A percentile compares a stretch with the other conserved stretches of the same genome.
Evolutionary conservation across 495 filamentous ascomycete species (phyloP).

Genomic region (Aspergillus panamensis): DNA sequence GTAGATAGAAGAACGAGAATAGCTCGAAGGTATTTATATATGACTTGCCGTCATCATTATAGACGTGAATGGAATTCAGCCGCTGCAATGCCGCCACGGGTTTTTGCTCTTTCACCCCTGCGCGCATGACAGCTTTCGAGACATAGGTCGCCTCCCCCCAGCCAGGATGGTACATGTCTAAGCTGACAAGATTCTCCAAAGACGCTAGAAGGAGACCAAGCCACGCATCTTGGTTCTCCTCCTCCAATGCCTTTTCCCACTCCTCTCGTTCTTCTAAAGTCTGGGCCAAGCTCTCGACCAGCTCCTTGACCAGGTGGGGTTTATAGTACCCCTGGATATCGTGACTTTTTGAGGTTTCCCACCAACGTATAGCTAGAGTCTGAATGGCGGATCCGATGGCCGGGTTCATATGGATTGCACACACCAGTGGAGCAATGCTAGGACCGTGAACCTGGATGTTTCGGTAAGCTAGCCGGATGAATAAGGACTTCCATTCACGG

Average conservation of each 20-base stretch:
- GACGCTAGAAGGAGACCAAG: conserved; percentile 12
- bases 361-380: background rate
- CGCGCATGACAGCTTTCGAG: background rate
- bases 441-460: background rate
- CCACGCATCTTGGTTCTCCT: conserved; percentile 7
- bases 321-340: background rate
- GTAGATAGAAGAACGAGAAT: conserved; percentile 18
- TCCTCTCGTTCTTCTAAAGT: conserved; percentile 1
- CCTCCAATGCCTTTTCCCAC: conserved; percentile 6
- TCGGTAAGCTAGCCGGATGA: background rate
- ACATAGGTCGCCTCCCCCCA: background rate
- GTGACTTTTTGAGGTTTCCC: background rate
- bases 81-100: conserved; percentile 4
- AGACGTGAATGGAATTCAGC: conserved; percentile 6
- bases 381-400: background rate
- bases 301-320: background rate
- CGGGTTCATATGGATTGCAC: conserved; percentile 1
- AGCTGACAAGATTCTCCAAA: conserved; percentile 2
- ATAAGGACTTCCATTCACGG: conserved; percentile 1
- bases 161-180: background rate
- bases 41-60: background rate
- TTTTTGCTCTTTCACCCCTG: background rate
- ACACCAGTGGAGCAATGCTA: background rate
- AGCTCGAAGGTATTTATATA: background rate
- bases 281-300: background rate